These are phyloP conservation scores for Vitis rupestris DNA, from an alignment of 164 flowering plant species.

Conservation along the genomic window DNA sequence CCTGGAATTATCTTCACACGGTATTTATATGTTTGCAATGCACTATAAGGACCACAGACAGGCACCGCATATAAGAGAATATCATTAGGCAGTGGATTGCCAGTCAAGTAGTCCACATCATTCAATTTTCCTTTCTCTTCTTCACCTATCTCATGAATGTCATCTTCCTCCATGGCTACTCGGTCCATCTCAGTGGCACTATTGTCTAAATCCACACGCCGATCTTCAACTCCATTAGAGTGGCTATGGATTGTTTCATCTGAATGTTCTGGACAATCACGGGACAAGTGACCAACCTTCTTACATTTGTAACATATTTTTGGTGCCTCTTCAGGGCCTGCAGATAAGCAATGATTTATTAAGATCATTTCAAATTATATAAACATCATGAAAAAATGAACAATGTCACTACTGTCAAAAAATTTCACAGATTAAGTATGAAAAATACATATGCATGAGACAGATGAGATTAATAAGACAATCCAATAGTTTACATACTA, in stretches of 20 bases:
- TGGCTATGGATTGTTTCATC: conserved; percentile 27
- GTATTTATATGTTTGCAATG: conserved; percentile 83
- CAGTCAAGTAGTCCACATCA: conserved; percentile 91
- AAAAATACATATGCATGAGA: no score
- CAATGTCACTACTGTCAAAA: no score
- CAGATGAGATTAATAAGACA: no score
- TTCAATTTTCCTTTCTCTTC: conserved; percentile 83
- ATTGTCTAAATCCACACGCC: conserved; percentile 15
- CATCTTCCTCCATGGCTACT: conserved; percentile 83
- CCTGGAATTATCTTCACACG: conserved; percentile 91
- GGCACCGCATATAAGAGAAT: conserved; percentile 95
- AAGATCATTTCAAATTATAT: not conserved
- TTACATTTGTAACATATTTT: conserved; percentile 93
- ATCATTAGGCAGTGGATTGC: conserved; percentile 77
- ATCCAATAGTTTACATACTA: no score
- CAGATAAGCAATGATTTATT: not conserved
- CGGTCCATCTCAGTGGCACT: conserved; percentile 44
- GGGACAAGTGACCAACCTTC: conserved; percentile 78
- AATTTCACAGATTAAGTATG: no score
- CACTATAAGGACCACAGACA: conserved; percentile 90
- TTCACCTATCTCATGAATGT: conserved; percentile 86
- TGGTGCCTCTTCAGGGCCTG: conserved; percentile 55
- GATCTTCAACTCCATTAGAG: conserved; percentile 24
- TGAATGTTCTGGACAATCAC: conserved; percentile 75
- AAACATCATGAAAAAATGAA: not conserved